Percentiles rank a stretch among this genome's conserved stretches.
phyloP scores from a whole-genome alignment of 164 flowering plant species.

The Platanus orientalis region DNA sequence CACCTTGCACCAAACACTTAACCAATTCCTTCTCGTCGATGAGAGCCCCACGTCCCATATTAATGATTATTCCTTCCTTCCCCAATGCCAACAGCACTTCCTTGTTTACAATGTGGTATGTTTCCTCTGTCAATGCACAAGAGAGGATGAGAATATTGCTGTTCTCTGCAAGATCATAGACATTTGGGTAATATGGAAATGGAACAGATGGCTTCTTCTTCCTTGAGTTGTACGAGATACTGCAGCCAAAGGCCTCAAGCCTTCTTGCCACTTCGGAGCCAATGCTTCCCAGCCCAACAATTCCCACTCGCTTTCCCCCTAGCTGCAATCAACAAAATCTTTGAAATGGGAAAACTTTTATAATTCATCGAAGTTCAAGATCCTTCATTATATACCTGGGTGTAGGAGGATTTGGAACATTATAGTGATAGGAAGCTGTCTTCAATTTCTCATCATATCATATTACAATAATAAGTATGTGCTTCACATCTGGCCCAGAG shows the following conservation, averaged over 20 bases:
- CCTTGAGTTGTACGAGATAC: slow-evolving; percentile 40
- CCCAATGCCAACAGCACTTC: slow-evolving; percentile 42
- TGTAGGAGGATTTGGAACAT: neutral
- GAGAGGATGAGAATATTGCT: slow-evolving; percentile 37
- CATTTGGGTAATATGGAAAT: slow-evolving; percentile 27
- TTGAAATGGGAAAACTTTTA: neutral
- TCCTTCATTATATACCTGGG: neutral
- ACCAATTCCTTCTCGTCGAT: slow-evolving; percentile 44
- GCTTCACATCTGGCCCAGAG: too few relatives aligned
- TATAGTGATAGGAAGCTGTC: neutral
- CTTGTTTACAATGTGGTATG: slow-evolving; percentile 37
- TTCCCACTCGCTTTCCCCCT: slow-evolving; percentile 41
- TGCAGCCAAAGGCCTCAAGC: slow-evolving; percentile 40
- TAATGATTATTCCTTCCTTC: slow-evolving; percentile 40
- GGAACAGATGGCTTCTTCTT: slow-evolving; percentile 27
- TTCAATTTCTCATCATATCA: too few relatives aligned
- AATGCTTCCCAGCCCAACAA: slow-evolving; percentile 47
- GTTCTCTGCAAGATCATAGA: slow-evolving; percentile 33
- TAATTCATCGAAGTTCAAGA: neutral
- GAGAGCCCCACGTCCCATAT: slow-evolving; percentile 45
- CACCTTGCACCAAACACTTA: slow-evolving; percentile 29
- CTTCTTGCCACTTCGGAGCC: slow-evolving; percentile 41
- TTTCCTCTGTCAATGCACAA: slow-evolving; percentile 37
- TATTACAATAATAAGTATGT: too few relatives aligned
- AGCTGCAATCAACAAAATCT: slow-evolving; percentile 26